Percentiles rank a stretch among this genome's conserved stretches.
phyloP scores from a whole-genome alignment of 1,284 basidiomycete species.

The Sporisorium graminicola region DNA sequence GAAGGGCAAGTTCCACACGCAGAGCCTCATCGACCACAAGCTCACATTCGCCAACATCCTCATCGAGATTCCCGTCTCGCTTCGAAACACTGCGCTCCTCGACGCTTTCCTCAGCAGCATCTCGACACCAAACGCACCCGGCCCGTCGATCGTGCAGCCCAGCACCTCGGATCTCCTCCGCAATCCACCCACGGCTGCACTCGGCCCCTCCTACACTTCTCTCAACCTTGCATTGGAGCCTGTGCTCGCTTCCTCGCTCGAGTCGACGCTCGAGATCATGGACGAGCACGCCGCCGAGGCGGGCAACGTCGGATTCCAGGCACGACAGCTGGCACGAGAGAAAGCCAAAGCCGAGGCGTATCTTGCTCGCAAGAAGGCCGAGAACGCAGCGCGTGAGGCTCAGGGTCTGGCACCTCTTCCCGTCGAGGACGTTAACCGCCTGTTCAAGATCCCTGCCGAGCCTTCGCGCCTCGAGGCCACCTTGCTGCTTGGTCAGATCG shows the following conservation, averaged over 20 bases:
- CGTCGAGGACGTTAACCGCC: slow-evolving; percentile 62
- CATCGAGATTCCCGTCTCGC: slow-evolving; percentile 87
- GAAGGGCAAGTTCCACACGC: slow-evolving; percentile 85
- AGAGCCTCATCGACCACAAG: slow-evolving; percentile 83
- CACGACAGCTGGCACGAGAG: slow-evolving; percentile 91
- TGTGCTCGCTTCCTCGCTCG: slow-evolving; percentile 66
- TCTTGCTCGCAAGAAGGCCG: slow-evolving; percentile 76
- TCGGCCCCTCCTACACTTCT: slow-evolving; percentile 60
- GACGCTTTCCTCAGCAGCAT: slow-evolving; percentile 85
- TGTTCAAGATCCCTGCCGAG: slow-evolving; percentile 88
- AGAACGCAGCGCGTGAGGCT: slow-evolving; percentile 84
- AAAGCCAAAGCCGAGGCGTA: slow-evolving; percentile 82
- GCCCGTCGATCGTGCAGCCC: slow-evolving; percentile 63
- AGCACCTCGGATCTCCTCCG: slow-evolving; percentile 55
- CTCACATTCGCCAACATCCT: slow-evolving; percentile 91
- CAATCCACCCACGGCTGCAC: slow-evolving; percentile 61
- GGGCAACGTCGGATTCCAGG: slow-evolving; percentile 89
- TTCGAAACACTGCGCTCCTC: slow-evolving; percentile 87
- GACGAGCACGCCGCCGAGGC: slow-evolving; percentile 67
- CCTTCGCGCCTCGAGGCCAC: slow-evolving; percentile 91
- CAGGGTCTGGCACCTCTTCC: slow-evolving; percentile 87
- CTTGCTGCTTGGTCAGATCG: slow-evolving; percentile 71
- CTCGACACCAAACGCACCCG: slow-evolving; percentile 71
- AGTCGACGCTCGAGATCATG: slow-evolving; percentile 66
- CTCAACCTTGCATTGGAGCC: slow-evolving; percentile 67